Evolutionary conservation across 1,284 basidiomycete species (phyloP), one percentile per base, ranked within the genome.

Genomic region (Rugosomyces carneus): DNA sequence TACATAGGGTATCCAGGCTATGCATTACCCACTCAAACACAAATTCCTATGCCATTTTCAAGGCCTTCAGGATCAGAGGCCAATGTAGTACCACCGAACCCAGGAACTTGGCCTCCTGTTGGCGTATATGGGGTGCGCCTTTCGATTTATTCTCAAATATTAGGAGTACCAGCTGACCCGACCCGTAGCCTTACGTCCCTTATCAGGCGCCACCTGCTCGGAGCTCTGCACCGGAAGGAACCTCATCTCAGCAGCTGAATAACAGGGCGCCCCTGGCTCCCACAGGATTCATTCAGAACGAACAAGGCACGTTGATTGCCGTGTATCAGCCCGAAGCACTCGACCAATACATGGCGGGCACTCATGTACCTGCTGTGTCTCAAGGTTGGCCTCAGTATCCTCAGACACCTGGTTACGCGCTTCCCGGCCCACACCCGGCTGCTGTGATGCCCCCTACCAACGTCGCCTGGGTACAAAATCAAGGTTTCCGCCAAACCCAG

Each of bases 261-360:
- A 53, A 49, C 26, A 78, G 80, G 58, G 74, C 81, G 10, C 81
- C 84, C 23, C 63, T 86, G 11, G 65, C 73, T 32, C 78, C 84
- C 1, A 76, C 80, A 0, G 81, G 82, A 2, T 88, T 87, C 56
- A 76, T 84, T 45, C 82, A 85, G 51, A 78, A 80, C 40, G 81
- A 84, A 44, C 79, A 83, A 44, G 83, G 84, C 3, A 75, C 76
- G 18, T 68, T 87, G 15, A 75, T 85, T 42, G 75, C 85, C 13
- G 73, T 85, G 21, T 88, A 88, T 60, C 78, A 77, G 21, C 80
- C 79, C 3, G 83, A 88, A 40, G 81, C 78, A 1, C 67, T 85
- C 20, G 74, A 69, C 45, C 65, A 64, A 24, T 72, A 71, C 50
- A 66, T 71, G 63, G 55, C 68, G 16, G 59, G 57, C 35, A 57